These are phyloP conservation scores for Singerocomus inundabilis DNA, from an alignment of 1,284 basidiomycete genomes.

Conservation along the genomic window DNA sequence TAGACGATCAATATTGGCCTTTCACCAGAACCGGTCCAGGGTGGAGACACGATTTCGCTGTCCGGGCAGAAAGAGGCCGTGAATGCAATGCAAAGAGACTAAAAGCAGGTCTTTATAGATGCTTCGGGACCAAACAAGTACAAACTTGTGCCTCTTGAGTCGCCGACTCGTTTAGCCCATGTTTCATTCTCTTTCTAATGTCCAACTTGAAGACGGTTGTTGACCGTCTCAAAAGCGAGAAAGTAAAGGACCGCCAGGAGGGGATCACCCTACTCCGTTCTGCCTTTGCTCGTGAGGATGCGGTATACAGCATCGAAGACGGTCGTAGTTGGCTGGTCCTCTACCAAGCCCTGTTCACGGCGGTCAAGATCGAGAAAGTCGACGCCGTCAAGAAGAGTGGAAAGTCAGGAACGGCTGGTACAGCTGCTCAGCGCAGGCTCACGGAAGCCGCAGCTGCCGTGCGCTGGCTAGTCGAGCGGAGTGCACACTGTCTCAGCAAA, in stretches of 20 bases:
- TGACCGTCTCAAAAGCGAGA: slow-evolving; percentile 58
- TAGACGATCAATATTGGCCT: slow-evolving; percentile 55
- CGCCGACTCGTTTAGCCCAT: slow-evolving; percentile 5
- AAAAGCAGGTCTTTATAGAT: slow-evolving; percentile 23
- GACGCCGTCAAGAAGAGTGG: slow-evolving; percentile 50
- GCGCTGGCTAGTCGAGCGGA: slow-evolving; percentile 68
- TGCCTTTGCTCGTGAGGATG: slow-evolving; percentile 56
- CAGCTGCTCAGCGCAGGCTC: slow-evolving; percentile 56
- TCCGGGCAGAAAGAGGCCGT: slow-evolving; percentile 72
- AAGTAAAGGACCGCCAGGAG: slow-evolving; percentile 71
- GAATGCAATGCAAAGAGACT: neutral
- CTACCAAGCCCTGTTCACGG: slow-evolving; percentile 71
- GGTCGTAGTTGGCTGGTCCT: slow-evolving; percentile 64
- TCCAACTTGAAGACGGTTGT: slow-evolving; percentile 50
- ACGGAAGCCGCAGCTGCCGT: slow-evolving; percentile 62
- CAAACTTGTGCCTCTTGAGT: slow-evolving; percentile 23
- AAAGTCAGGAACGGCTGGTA: slow-evolving; percentile 33
- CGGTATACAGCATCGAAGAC: slow-evolving; percentile 54
- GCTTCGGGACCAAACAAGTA: slow-evolving; percentile 25
- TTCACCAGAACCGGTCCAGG: slow-evolving; percentile 75
- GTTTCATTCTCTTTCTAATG: slow-evolving; percentile 24
- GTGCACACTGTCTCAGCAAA: slow-evolving; percentile 51
- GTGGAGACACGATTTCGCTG: slow-evolving; percentile 50
- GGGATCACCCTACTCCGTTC: slow-evolving; percentile 59
- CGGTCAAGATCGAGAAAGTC: slow-evolving; percentile 62